Evolutionary conservation across 1,139 yeast genomes (phyloP), one percentile per base, ranked within the genome.

Genomic region (Geotrichum reessii): DNA sequence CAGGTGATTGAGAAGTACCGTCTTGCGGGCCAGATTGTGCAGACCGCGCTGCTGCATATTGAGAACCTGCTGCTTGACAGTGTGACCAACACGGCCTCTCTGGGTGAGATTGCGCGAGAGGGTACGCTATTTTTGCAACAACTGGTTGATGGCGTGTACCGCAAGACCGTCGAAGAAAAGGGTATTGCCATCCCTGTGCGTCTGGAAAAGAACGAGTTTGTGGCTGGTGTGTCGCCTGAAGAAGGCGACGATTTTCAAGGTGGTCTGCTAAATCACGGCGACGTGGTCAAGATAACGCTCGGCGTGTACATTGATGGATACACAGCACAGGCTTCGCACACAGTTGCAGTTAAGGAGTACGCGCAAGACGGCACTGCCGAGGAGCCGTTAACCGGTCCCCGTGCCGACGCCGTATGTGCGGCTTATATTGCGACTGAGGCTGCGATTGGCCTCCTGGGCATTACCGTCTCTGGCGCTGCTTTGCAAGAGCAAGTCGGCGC

Each of bases 131-230:
- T 84, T 73, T 74, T 91, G 69, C 70, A 66, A 52, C 56, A 64
- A 51, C 68, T 70, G 24, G 64, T 69, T 11, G 63, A 63, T 27
- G 63, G 63, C 22, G 67, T 66, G 4, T 70, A 63, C 51, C 69
- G 68, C 59, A 66, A 64, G 52, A 59, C 64, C 27, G 69, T 67
- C 33, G 64, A 67, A 31, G 80, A 76, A 75, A 88, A 87, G 73
- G 97, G 97, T 61, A 87, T 93, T 70, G 89, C 97, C 14, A 81
- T 81, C 61, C 99, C 99, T n/a, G 92, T 92, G 17, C 81, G 88
- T 60, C 82, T 93, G 64, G 95, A 91, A 72, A 85, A 89, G 60
- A 89, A 89, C 69, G 92, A 88, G 70, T 79, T 88, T 61, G 81
- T 86, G 22, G 73, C 77, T 61, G 96, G 96, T 19, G 89, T 87